phyloP scores from a whole-genome alignment of 2,329 filamentous ascomycete species.

The Colletotrichum tropicicola region DNA sequence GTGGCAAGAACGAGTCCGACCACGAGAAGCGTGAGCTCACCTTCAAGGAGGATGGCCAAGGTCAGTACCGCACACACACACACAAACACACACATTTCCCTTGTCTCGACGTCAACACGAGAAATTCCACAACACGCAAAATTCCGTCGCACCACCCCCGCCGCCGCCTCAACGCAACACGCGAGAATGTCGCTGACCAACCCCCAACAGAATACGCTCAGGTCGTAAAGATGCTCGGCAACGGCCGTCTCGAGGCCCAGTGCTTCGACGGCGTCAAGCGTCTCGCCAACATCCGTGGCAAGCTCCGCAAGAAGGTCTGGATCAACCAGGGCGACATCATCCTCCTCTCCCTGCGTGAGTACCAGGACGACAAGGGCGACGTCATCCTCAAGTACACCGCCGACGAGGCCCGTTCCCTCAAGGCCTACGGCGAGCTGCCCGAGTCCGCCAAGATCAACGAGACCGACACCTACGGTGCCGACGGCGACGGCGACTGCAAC shows the following conservation, averaged over 20 bases:
- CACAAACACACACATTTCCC: too few species aligned
- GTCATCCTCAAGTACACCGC: conserved; percentile 96
- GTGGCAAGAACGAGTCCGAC: conserved; percentile 99
- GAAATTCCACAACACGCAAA: background rate
- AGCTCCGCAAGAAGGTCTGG: conserved; percentile 99
- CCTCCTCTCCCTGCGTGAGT: conserved; percentile 86
- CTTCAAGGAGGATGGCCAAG: conserved; percentile 98
- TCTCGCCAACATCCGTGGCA: conserved; percentile 77
- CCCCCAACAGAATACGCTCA: conserved; percentile 80
- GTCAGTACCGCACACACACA: conserved; percentile 47
- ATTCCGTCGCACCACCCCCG: background rate
- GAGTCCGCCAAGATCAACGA: conserved; percentile 99
- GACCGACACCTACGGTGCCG: conserved; percentile 92
- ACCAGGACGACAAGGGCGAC: conserved; percentile 95
- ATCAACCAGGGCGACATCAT: conserved; percentile 99
- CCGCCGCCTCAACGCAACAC: background rate
- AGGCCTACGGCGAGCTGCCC: conserved; percentile 96
- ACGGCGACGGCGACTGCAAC: conserved; percentile 93
- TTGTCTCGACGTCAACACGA: background rate
- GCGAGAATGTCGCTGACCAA: background rate
- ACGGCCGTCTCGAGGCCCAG: conserved; percentile 89
- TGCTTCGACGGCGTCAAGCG: conserved; percentile 96
- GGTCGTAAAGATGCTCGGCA: conserved; percentile 94
- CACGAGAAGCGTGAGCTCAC: conserved; percentile 98
- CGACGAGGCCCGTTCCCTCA: conserved; percentile 94